phyloP scores from a whole-genome alignment of 2,329 filamentous ascomycete genomes.

The Curvularia spicifera region DNA sequence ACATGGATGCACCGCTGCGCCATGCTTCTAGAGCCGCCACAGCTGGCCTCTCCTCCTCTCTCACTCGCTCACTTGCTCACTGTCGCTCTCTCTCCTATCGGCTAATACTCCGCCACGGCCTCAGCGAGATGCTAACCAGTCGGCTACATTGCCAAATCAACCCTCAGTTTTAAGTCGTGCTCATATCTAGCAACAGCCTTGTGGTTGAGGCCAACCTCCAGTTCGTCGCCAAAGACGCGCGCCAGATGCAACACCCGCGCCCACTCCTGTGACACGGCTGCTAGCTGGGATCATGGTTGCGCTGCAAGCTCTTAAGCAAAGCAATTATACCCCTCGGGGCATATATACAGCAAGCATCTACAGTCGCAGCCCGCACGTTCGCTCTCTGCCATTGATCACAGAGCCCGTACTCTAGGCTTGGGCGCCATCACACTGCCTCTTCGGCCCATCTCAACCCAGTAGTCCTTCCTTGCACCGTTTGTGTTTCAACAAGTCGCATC shows the following conservation, averaged over 20 bases:
- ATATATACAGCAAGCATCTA: slow-evolving; percentile 17
- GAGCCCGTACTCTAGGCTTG: slow-evolving; percentile 6
- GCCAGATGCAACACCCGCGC: slow-evolving; percentile 12
- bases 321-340: slow-evolving; percentile 24
- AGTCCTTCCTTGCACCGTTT: slow-evolving; percentile 6
- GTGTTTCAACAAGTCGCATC: slow-evolving; percentile 6
- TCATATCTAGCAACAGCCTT: not conserved
- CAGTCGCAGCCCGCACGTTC: slow-evolving; percentile 6
- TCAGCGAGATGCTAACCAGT: not conserved
- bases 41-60: not conserved
- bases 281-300: slow-evolving; percentile 25
- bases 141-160: not conserved
- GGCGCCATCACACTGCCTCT: slow-evolving; percentile 3
- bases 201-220: not conserved
- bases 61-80: too few species aligned
- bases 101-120: not conserved
- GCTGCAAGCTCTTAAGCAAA: slow-evolving; percentile 22
- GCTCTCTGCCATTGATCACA: slow-evolving; percentile 3
- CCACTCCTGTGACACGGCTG: slow-evolving; percentile 7
- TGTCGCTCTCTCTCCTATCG: not conserved
- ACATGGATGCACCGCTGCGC: slow-evolving; percentile 1
- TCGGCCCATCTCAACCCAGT: slow-evolving; percentile 5
- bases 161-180: not conserved
- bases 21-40: slow-evolving; percentile 1
- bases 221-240: slow-evolving; percentile 14